Evolutionary conservation across 2,329 filamentous ascomycete genomes (phyloP), one percentile per base, ranked within the genome.

Genomic region (Pseudogymnoascus sp.): DNA sequence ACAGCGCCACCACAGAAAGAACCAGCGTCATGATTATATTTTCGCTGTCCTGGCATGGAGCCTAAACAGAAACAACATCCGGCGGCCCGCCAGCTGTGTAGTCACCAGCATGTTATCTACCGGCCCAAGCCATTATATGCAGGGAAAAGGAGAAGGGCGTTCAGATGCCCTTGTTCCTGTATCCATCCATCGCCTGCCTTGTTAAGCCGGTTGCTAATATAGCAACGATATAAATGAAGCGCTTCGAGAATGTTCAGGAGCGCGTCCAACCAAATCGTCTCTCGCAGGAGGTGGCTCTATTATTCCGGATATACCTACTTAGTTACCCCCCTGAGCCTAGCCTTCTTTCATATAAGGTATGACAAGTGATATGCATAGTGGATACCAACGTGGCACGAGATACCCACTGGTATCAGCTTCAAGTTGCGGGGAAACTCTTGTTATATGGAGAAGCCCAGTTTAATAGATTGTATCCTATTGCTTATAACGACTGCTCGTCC

Each of bases 391-490:
- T 35, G 48, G 48, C 48, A 55, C 48, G 48, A 55, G 48, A 55
- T 55, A 10, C 29, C n/a, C 29, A 10, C 27, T 55, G 48, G 48
- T 55, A 55, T 55, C 48, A 55, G 48, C 48, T 18, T 55, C 7
- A 21, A 55, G 48, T 55, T 55, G 48, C 48, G 48, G 48, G 29
- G 48, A 21, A 55, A 55, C 29, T 55, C 48, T 55, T 55, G 48
- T 55, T 55, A 35, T 55, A 55, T 55, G 48, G 48, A 29, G 48
- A 18, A 55, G 9, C 10, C 48, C 29, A 33, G 48, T 35, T 33
- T 35, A 55, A 55, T 55, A 55, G 48, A 55, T 55, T 55, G 29
- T 55, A 35, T 55, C 29, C 48, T 55, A 8, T 55, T 55, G 27
- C 48, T 33, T 55, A 55, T 33, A 55, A n/a, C 48, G 1, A 35